These are phyloP conservation scores for Filobasidium wieringae DNA, from an alignment of 768 basidiomycete genomes.

Conservation along the genomic window DNA sequence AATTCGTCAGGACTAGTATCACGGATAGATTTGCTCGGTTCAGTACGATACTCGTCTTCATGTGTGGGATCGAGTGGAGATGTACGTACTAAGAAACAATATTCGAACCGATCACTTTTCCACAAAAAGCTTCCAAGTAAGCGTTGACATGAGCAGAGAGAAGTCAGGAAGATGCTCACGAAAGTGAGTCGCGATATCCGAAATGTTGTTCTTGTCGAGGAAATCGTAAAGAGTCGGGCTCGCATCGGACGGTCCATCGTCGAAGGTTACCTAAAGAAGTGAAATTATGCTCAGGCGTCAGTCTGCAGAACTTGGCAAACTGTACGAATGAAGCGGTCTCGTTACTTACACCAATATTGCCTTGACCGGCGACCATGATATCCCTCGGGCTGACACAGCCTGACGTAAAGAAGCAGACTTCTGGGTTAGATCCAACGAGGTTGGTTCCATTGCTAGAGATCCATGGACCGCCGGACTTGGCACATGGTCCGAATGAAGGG, in stretches of 20 bases:
- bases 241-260: constrained; percentile 32
- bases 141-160: constrained; percentile 46
- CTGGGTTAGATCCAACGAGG: constrained; percentile 38
- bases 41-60: background rate
- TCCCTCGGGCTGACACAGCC: constrained; percentile 54
- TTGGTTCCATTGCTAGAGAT: constrained; percentile 7
- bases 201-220: constrained; percentile 49
- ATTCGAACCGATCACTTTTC: constrained; percentile 3
- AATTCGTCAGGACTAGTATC: constrained; percentile 3
- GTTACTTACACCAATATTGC: constrained; percentile 44
- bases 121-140: constrained; percentile 42
- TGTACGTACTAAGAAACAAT: background rate
- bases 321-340: no score
- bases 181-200: constrained; percentile 58
- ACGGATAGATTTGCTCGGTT: no score
- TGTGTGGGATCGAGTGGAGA: background rate
- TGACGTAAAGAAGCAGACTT: constrained; percentile 66
- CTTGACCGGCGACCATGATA: constrained; percentile 64
- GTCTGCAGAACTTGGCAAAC: background rate
- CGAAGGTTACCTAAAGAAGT: constrained; percentile 19
- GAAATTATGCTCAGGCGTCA: background rate
- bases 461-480: constrained; percentile 31
- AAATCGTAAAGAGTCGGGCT: constrained; percentile 52
- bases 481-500: constrained; percentile 36
- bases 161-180: constrained; percentile 61